phyloP scores from a whole-genome alignment of 139 green algal species.

The Auxenochlorella protothecoides region DNA sequence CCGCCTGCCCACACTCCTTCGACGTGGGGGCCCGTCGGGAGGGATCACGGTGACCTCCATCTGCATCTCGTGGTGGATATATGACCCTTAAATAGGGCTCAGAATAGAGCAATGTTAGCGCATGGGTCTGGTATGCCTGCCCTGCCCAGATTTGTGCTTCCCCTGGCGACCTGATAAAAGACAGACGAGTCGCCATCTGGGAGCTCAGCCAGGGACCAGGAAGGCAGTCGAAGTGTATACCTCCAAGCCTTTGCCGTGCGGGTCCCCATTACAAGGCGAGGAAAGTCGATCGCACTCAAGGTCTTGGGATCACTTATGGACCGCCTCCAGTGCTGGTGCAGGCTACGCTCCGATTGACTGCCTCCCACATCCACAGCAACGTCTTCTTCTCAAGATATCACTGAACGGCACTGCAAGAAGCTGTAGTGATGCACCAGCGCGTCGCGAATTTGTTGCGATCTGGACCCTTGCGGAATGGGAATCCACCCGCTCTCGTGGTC shows the following conservation, averaged over 20 bases:
- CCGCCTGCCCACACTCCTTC: constrained; percentile 28
- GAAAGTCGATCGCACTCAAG: too few relatives aligned
- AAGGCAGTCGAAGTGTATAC: constrained; percentile 15
- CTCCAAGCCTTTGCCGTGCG: background rate
- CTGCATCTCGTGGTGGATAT: background rate
- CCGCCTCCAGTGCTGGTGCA: too few relatives aligned
- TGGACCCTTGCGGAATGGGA: too few relatives aligned
- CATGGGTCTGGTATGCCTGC: background rate
- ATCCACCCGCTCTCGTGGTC: too few relatives aligned
- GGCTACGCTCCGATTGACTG: background rate
- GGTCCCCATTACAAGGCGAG: too few relatives aligned
- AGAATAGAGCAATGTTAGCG: background rate
- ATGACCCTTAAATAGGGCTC: background rate
- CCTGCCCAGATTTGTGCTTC: background rate
- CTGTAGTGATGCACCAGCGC: too few relatives aligned
- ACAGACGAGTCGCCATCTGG: constrained; percentile 14
- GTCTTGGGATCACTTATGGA: background rate
- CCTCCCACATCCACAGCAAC: too few relatives aligned
- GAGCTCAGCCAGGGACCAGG: constrained; percentile 13
- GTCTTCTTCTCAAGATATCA: too few relatives aligned
- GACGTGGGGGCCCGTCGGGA: constrained; percentile 16
- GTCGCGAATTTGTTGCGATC: too few relatives aligned
- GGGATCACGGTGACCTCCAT: constrained; percentile 35
- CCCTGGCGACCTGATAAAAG: constrained; percentile 10
- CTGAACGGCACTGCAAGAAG: too few relatives aligned